Percentiles rank a stretch among this genome's conserved stretches.
Evolutionary conservation across 2,329 filamentous ascomycete species (phyloP).

Genomic region (Penicillium sp.): DNA sequence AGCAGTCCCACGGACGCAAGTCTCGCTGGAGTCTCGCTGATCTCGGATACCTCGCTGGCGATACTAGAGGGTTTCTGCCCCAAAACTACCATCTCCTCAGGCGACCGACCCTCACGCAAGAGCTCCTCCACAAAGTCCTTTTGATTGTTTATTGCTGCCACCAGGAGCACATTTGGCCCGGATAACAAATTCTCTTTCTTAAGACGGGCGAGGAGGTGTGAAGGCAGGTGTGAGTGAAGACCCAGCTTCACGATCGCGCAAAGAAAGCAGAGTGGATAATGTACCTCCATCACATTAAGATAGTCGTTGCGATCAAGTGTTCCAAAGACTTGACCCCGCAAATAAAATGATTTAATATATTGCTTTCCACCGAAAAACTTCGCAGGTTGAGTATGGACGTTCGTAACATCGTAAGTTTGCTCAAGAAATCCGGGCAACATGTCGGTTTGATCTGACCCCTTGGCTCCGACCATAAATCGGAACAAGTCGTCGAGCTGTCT

Average conservation of each 20-base stretch:
- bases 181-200: not conserved
- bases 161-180: constrained; percentile 1
- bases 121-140: not conserved
- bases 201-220: not conserved
- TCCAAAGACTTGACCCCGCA: too few species aligned
- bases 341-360: too few species aligned
- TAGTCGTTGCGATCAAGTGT: too few species aligned
- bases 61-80: too few species aligned
- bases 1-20: too few species aligned
- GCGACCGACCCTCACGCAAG: not conserved
- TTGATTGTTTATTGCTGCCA: not conserved
- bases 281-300: too few species aligned
- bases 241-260: not conserved
- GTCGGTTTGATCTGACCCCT: not conserved
- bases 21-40: too few species aligned
- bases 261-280: not conserved
- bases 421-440: not conserved
- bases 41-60: too few species aligned
- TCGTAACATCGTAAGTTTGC: not conserved
- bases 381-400: not conserved
- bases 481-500: too few species aligned
- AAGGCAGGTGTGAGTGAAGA: not conserved
- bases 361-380: not conserved
- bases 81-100: not conserved
- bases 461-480: too few species aligned